These are phyloP conservation scores for Fusarium kyushuense DNA, from an alignment of 2,329 filamentous ascomycete species.

Conservation along the genomic window DNA sequence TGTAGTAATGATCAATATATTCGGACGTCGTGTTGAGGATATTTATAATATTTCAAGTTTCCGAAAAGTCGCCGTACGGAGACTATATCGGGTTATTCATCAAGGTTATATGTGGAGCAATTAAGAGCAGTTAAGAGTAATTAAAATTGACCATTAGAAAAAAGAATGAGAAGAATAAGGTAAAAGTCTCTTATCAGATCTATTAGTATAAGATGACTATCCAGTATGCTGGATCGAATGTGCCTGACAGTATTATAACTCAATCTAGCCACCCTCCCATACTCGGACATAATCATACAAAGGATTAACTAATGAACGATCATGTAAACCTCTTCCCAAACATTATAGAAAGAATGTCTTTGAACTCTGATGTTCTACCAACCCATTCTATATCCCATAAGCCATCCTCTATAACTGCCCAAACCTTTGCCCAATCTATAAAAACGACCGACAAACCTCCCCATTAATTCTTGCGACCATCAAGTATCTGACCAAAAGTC, in stretches of 20 bases:
- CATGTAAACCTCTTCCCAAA: not conserved
- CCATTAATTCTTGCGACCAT: not conserved
- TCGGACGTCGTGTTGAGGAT: not conserved
- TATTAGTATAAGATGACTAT: not conserved
- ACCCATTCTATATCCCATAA: not conserved
- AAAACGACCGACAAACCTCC: conserved; percentile 15
- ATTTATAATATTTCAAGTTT: conserved; percentile 21
- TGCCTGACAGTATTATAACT: not conserved
- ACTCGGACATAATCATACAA: conserved; percentile 12
- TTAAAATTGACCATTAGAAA: rapidly evolving
- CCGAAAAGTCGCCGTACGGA: conserved; percentile 42
- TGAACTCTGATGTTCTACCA: not conserved
- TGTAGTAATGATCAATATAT: not conserved
- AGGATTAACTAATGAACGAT: not conserved
- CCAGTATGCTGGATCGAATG: not conserved
- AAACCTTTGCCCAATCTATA: conserved; percentile 20
- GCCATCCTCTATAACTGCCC: conserved; percentile 12
- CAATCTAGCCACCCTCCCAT: conserved; percentile 9
- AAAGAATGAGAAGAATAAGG: not conserved
- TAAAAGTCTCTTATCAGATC: not conserved
- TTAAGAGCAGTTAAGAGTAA: no score
- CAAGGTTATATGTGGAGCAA: not conserved
- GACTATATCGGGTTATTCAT: conserved; percentile 23
- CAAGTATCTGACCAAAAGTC: conserved; percentile 16
- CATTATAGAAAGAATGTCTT: conserved; percentile 8